phyloP scores from a whole-genome alignment of 257 asterid genomes.

The Scutellaria baicalensis region DNA sequence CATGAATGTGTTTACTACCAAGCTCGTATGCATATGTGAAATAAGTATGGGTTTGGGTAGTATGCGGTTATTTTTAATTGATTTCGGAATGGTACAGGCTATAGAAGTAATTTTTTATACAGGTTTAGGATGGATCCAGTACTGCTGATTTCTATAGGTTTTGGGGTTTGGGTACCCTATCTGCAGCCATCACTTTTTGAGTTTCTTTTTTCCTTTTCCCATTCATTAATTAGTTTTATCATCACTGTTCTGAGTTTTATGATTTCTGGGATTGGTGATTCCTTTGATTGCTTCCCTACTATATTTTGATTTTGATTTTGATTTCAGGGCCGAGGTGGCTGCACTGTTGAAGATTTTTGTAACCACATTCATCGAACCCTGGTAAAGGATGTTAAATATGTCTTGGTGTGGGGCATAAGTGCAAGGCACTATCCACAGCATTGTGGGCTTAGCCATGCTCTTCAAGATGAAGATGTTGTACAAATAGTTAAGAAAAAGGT shows the following conservation, averaged over 20 bases:
- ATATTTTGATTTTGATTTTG: slow-evolving; percentile 17
- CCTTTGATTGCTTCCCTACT: neutral
- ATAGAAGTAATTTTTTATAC: too few relatives aligned
- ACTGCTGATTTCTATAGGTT: too few relatives aligned
- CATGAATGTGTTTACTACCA: too few relatives aligned
- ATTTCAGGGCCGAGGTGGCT: slow-evolving; percentile 97
- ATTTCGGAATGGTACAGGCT: too few relatives aligned
- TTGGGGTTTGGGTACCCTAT: too few relatives aligned
- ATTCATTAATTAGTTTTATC: neutral
- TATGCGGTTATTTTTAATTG: too few relatives aligned
- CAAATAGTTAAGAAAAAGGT: slow-evolving; percentile 99
- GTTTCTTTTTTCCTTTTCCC: slow-evolving; percentile 1
- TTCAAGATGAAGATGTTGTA: slow-evolving; percentile 93
- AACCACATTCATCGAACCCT: slow-evolving; percentile 94
- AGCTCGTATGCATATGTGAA: too few relatives aligned
- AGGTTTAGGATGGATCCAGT: too few relatives aligned
- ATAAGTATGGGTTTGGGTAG: too few relatives aligned
- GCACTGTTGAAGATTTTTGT: slow-evolving; percentile 92
- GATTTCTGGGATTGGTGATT: neutral
- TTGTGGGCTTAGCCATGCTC: slow-evolving; percentile 85
- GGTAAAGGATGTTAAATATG: slow-evolving; percentile 92
- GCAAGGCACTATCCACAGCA: slow-evolving; percentile 97
- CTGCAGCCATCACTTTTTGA: too few relatives aligned
- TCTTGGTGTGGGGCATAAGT: slow-evolving; percentile 91
- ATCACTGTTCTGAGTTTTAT: neutral